Base-by-base conservation (phyloP, 2,329 filamentous ascomycete genomes). In the Fusarium bactridioides region DNA sequence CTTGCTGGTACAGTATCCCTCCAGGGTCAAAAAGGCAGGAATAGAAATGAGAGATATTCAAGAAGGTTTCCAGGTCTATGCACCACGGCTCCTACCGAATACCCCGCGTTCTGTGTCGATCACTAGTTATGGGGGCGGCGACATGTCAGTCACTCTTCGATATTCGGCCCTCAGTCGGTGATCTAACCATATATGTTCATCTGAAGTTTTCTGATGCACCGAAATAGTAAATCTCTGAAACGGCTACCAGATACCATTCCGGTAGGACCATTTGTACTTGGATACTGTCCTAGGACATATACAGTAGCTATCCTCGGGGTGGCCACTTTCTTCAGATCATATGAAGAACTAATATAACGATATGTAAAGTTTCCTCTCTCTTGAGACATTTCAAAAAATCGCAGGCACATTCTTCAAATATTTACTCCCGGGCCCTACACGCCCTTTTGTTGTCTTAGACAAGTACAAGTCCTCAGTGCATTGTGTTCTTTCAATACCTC, bases 161-260 rank as follows among this genome's bases (percentile, higher is more conserved):
- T 29, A 63, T 57, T 69, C 66, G 66, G 64, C 44, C 66, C 65
- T 68, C 63, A 51, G 13, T 48, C 65, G 65, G 56, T 37, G 38
- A 51, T 47, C 50, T 67, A 68, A 44, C 65, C 44, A 18, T 50
- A 16, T 62, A 4, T 29, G 43, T 37, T 38, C 4, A 9, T 40
- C n/a, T 31, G 11, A 6, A 19, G 33, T 21, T 53, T 2, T 40
- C 50, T 27, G 23, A 18, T 18, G 2, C 9, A 18, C 50, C 13
- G 0, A 38, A 38, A 37, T 27, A 18, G 23, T 10, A 12, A 3
- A 5, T 5, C 3, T 3, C 6, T 27, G 10, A 12, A 27, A 16
- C 10, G 1, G 8, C 23, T 38, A 12, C 2, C 1, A 10, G 3
- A 27, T n/a, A 11, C 3, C 9, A 33, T 13, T 10, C 4, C 2